A percentile compares a stretch with the other conserved stretches of the same genome.
phyloP scores from a whole-genome alignment of 2,329 filamentous ascomycete species.

The Biscogniauxia marginata region DNA sequence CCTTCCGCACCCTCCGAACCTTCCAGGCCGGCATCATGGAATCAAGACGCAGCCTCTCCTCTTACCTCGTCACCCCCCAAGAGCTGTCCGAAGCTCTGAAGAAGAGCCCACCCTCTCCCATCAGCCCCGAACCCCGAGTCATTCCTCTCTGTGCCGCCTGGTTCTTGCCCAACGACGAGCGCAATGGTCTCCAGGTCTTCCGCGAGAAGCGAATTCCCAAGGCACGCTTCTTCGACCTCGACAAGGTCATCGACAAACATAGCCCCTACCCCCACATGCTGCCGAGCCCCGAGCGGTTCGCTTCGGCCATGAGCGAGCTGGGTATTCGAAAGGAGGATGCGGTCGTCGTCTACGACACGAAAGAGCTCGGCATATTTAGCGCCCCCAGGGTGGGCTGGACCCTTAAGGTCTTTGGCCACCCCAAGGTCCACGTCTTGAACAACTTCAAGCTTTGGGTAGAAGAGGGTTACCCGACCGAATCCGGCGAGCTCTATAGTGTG shows the following conservation, averaged over 20 bases:
- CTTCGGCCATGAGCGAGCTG: constrained; percentile 81
- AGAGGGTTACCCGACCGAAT: constrained; percentile 76
- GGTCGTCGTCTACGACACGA: constrained; percentile 90
- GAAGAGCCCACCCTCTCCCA: constrained; percentile 75
- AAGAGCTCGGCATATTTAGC: constrained; percentile 90
- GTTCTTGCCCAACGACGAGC: constrained; percentile 92
- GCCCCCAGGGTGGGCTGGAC: constrained; percentile 95
- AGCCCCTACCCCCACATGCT: constrained; percentile 97
- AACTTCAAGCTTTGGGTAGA: constrained; percentile 96
- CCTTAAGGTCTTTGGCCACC: constrained; percentile 83
- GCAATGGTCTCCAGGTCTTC: constrained; percentile 79
- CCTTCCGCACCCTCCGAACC: constrained; percentile 32
- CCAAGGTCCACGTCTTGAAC: constrained; percentile 84
- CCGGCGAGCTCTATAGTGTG: constrained; percentile 68
- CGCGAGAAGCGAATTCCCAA: constrained; percentile 80
- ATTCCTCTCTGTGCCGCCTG: constrained; percentile 90
- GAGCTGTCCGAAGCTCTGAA: constrained; percentile 80
- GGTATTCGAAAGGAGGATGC: constrained; percentile 86
- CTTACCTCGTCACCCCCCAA: constrained; percentile 82
- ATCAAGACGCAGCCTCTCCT: constrained; percentile 61
- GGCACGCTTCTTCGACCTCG: constrained; percentile 94
- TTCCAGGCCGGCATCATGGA: constrained; percentile 36
- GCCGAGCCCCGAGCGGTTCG: constrained; percentile 76
- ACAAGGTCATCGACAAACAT: constrained; percentile 82
- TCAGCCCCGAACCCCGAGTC: constrained; percentile 78